Evolutionary conservation across 768 basidiomycete genomes (phyloP).

Genomic region (Zangia roseola): DNA sequence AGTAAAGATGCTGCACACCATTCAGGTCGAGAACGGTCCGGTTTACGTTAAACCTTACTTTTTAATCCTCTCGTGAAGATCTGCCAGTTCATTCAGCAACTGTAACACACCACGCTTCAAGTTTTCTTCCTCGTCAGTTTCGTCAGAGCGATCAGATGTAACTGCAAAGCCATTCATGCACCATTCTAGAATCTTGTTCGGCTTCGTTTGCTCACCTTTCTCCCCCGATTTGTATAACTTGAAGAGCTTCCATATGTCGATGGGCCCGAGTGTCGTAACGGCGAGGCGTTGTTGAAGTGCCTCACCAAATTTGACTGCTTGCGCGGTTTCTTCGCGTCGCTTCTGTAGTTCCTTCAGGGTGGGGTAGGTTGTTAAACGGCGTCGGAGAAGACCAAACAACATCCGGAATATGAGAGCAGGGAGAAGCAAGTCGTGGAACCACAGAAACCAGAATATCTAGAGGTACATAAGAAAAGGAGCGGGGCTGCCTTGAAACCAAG

Average conservation of each 20-base stretch:
- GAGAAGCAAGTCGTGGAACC: conserved; percentile 57
- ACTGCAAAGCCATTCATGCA: neutral
- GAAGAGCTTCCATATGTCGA: conserved; percentile 55
- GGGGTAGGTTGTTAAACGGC: conserved; percentile 53
- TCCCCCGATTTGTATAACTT: conserved; percentile 40
- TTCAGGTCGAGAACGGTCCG: conserved; percentile 1
- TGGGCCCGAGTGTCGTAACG: conserved; percentile 45
- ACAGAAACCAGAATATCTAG: conserved; percentile 63
- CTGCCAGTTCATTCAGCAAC: conserved; percentile 47
- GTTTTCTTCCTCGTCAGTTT: conserved; percentile 34
- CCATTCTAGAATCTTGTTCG: conserved; percentile 1
- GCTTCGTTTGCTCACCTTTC: conserved; percentile 29
- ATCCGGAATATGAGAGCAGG: conserved; percentile 50
- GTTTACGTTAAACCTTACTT: conserved; percentile 45
- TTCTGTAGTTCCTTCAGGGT: conserved; percentile 51
- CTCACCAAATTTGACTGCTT: conserved; percentile 52
- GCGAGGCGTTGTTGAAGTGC: conserved; percentile 47
- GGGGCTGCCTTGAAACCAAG: neutral
- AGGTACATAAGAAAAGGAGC: conserved; percentile 1
- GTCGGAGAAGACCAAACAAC: conserved; percentile 46
- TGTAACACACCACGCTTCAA: conserved; percentile 43
- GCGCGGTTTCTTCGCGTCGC: conserved; percentile 47
- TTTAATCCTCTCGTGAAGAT: conserved; percentile 61
- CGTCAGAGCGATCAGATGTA: neutral
- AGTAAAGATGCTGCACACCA: conserved; percentile 51